Evolutionary conservation across 306 rosid species (phyloP).

Genomic region (Cyclanthera cordifolia): DNA sequence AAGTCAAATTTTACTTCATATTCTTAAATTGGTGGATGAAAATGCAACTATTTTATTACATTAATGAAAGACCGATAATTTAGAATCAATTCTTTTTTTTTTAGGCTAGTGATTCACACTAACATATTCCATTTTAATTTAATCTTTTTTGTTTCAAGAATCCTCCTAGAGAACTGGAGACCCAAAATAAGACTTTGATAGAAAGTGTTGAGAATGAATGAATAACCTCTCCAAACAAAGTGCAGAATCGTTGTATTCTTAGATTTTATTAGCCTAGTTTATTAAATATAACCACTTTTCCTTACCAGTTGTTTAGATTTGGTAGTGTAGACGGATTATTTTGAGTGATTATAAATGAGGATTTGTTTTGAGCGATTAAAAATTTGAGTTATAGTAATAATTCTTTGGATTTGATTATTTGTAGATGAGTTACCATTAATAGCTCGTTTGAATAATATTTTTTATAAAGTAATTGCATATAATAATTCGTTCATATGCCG

Average conservation of each 20-base stretch:
- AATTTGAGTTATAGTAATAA: no score
- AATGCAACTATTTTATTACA: background rate
- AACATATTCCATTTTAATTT: background rate
- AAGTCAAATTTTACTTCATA: background rate
- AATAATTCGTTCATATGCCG: no score
- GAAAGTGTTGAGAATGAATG: background rate
- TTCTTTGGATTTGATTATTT: no score
- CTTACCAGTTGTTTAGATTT: no score
- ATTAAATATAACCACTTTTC: background rate
- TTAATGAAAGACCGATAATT: background rate
- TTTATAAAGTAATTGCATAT: no score
- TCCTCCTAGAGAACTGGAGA: conserved; percentile 10
- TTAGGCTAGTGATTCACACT: conserved; percentile 9
- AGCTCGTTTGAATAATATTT: no score
- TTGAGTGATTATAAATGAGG: no score
- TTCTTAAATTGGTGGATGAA: conserved; percentile 9
- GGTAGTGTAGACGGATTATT: no score
- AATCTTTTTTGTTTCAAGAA: background rate
- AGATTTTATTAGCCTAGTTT: background rate
- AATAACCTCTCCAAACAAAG: background rate
- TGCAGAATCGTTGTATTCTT: conserved; percentile 1
- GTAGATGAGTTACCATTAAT: no score
- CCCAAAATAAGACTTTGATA: background rate
- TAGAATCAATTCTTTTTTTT: conserved; percentile 4
- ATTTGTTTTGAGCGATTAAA: no score